Evolutionary conservation across 2,329 filamentous ascomycete genomes (phyloP).

Genomic region (Ceratocystis diversiconidia): DNA sequence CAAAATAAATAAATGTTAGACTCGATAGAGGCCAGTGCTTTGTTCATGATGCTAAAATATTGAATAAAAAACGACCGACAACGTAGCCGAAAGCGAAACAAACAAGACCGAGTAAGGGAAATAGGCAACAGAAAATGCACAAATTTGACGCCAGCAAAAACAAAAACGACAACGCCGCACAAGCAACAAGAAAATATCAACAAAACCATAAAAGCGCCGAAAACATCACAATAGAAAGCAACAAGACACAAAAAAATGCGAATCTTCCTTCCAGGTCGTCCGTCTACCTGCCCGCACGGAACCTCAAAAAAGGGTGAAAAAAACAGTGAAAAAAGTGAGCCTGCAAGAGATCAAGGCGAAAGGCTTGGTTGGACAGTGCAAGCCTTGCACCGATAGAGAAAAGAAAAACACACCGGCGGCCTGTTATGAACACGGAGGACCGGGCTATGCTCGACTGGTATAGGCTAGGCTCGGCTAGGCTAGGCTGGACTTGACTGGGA

Average conservation of each 20-base stretch:
- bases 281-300: not conserved
- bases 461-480: not conserved
- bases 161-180: constrained; percentile 1
- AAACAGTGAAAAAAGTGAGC: not conserved
- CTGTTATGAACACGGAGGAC: no score
- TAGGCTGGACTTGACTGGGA: not conserved
- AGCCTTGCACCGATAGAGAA: not conserved
- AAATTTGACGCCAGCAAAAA: not conserved
- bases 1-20: not conserved
- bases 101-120: not conserved
- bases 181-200: constrained; percentile 5
- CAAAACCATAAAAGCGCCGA: not conserved
- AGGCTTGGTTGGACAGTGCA: not conserved
- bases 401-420: not conserved
- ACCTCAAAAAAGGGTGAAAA: no score
- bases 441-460: not conserved
- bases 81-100: not conserved
- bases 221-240: constrained; percentile 4
- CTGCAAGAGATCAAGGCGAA: not conserved
- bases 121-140: constrained; percentile 10
- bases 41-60: constrained; percentile 8
- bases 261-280: not conserved
- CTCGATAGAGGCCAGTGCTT: not conserved
- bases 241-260: constrained; percentile 2
- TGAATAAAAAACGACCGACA: constrained; percentile 7